Evolutionary conservation across 495 filamentous ascomycete genomes (phyloP).

Genomic region (Darksidea phi): DNA sequence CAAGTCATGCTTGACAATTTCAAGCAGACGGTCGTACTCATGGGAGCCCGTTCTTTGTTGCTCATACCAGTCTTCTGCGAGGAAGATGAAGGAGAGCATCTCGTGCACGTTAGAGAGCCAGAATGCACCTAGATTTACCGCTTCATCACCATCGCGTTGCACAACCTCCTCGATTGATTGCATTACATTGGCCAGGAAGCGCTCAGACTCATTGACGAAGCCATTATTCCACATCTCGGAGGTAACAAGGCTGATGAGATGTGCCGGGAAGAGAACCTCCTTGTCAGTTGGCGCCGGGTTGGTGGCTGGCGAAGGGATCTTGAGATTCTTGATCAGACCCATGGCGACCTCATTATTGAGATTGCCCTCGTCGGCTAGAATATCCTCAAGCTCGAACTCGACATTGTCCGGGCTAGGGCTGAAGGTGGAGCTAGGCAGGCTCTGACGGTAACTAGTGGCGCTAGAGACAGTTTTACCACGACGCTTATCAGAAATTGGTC

Average conservation of each 20-base stretch:
- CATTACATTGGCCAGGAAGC: conserved; percentile 99
- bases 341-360: conserved; percentile 95
- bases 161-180: conserved; percentile 99
- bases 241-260: conserved; percentile 97
- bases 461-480: no score
- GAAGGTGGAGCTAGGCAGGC: conserved; percentile 65
- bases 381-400: conserved; percentile 86
- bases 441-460: no score
- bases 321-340: conserved; percentile 92
- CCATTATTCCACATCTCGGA: conserved; percentile 99
- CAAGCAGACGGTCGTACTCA: conserved; percentile 94
- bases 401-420: conserved; percentile 80
- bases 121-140: conserved; percentile 95
- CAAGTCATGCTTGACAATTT: conserved; percentile 98
- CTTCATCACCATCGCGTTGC: conserved; percentile 96
- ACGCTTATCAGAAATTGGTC: no score
- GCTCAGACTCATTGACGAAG: conserved; percentile 98
- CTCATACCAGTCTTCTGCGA: conserved; percentile 99
- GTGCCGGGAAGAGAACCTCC: conserved; percentile 96
- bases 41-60: conserved; percentile 98
- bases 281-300: conserved; percentile 91
- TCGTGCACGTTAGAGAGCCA: conserved; percentile 99
- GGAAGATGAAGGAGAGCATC: conserved; percentile 99
- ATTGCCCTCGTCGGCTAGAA: conserved; percentile 91
- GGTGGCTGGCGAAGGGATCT: conserved; percentile 82